A percentile compares a stretch with the other conserved stretches of the same genome.
phyloP scores from a whole-genome alignment of 495 filamentous ascomycete species.

The Tuber indicum region DNA sequence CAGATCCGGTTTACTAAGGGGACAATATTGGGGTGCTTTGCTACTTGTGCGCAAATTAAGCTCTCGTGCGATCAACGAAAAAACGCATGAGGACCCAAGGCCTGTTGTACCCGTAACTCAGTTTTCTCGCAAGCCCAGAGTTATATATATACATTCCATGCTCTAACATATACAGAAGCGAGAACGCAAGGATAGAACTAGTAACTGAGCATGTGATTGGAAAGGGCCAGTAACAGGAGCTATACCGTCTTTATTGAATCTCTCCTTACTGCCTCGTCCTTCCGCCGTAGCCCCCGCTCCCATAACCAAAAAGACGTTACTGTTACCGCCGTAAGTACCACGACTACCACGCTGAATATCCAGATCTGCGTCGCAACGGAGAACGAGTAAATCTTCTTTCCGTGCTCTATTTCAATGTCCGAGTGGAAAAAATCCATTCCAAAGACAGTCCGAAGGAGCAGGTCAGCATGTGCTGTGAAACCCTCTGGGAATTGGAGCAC shows the following conservation, averaged over 20 bases:
- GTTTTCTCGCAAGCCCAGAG: neutral
- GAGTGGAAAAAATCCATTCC: conserved; percentile 13
- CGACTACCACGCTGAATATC: neutral
- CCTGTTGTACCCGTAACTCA: neutral
- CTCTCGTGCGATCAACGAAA: neutral
- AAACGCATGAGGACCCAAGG: too few species aligned
- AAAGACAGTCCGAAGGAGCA: conserved; percentile 5
- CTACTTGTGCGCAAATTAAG: neutral
- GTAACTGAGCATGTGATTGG: neutral
- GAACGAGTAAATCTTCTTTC: neutral
- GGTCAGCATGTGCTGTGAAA: neutral
- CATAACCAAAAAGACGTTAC: conserved; percentile 12
- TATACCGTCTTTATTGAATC: neutral
- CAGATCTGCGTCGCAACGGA: conserved; percentile 1
- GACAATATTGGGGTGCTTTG: neutral
- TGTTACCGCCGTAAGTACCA: conserved; percentile 8
- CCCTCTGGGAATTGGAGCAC: neutral
- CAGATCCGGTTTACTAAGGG: neutral
- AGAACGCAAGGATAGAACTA: neutral
- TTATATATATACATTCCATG: neutral
- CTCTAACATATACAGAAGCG: neutral
- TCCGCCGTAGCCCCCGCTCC: neutral
- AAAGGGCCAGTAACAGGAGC: neutral
- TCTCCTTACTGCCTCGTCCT: neutral
- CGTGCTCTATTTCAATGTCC: conserved; percentile 3